Evolutionary conservation across 2,329 filamentous ascomycete species (phyloP).

Genomic region (Diaporthe velutina): DNA sequence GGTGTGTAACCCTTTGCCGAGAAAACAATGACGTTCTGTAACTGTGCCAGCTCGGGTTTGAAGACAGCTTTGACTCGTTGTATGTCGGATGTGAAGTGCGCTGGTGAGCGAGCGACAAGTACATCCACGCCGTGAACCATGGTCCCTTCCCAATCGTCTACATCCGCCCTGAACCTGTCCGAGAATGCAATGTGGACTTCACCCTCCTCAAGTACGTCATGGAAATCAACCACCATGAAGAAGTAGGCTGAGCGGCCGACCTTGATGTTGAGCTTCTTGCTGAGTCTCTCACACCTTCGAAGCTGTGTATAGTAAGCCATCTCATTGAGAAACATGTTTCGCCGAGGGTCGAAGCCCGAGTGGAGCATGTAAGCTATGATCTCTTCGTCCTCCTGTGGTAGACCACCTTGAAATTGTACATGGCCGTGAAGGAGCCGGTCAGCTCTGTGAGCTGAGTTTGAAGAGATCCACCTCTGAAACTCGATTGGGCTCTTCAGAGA

Average conservation of each 20-base stretch:
- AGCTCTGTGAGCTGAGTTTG: constrained; percentile 50
- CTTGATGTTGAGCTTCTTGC: constrained; percentile 70
- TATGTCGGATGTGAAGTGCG: constrained; percentile 78
- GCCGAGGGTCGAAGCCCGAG: constrained; percentile 68
- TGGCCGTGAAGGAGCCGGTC: constrained; percentile 55
- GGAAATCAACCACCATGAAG: constrained; percentile 78
- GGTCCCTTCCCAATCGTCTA: constrained; percentile 63
- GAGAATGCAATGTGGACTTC: constrained; percentile 80
- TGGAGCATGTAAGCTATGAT: constrained; percentile 67
- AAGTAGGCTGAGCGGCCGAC: constrained; percentile 72
- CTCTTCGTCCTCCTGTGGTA: constrained; percentile 66
- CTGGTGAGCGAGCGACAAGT: constrained; percentile 77
- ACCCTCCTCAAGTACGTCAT: constrained; percentile 68
- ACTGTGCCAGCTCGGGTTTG: constrained; percentile 69
- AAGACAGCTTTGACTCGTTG: constrained; percentile 75
- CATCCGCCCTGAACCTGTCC: constrained; percentile 69
- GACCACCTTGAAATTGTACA: constrained; percentile 60
- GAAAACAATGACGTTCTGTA: constrained; percentile 88
- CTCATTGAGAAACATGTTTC: constrained; percentile 62
- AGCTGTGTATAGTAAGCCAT: constrained; percentile 61
- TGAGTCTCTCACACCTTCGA: constrained; percentile 65
- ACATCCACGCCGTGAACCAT: constrained; percentile 70
- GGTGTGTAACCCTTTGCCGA: constrained; percentile 71
- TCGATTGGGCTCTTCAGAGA: constrained; percentile 63
- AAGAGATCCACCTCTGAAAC: constrained; percentile 67